Conservation (phyloP, 2,329 filamentous ascomycete genomes). For the Thermoascus crustaceus region DNA sequence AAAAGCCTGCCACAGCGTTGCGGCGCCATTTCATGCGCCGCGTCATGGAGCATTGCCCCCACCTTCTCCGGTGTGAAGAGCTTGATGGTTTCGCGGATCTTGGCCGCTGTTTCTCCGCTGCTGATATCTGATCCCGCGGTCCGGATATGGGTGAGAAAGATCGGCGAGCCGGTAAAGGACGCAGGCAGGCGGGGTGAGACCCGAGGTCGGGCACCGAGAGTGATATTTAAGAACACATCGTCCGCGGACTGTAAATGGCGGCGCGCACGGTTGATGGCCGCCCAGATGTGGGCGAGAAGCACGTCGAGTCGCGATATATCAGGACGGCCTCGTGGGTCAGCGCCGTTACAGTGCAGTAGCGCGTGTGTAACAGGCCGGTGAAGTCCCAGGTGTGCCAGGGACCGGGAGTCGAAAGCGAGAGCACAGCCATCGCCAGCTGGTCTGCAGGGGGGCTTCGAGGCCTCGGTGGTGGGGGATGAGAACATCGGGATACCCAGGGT, state of each 20-base stretch:
- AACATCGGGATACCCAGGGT: slow-evolving; percentile 8
- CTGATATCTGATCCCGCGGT: slow-evolving; percentile 9
- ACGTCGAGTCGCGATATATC: slow-evolving; percentile 42
- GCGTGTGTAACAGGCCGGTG: no score
- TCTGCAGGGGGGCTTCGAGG: no score
- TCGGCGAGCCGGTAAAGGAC: slow-evolving; percentile 39
- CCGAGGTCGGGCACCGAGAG: slow-evolving; percentile 34
- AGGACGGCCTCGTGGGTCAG: no score
- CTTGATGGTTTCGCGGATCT: slow-evolving; percentile 31
- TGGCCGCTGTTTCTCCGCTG: slow-evolving; percentile 8
- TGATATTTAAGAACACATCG: slow-evolving; percentile 33
- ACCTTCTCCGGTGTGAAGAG: slow-evolving; percentile 33
- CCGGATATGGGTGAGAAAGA: slow-evolving; percentile 32
- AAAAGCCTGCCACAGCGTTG: slow-evolving; percentile 44
- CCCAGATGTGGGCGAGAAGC: slow-evolving; percentile 41
- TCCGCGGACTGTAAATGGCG: slow-evolving; percentile 15
- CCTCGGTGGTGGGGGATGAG: slow-evolving; percentile 13
- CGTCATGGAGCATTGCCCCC: slow-evolving; percentile 35
- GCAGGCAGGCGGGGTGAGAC: slow-evolving; percentile 34
- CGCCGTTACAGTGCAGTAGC: no score
- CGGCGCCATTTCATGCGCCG: slow-evolving; percentile 37
- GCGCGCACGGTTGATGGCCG: slow-evolving; percentile 37
- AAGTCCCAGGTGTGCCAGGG: no score
- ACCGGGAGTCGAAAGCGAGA: no score
- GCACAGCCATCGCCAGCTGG: no score